A percentile compares a stretch with the other conserved stretches of the same genome.
phyloP scores from a whole-genome alignment of 768 basidiomycete genomes.

The Gymnopilus dilepis region DNA sequence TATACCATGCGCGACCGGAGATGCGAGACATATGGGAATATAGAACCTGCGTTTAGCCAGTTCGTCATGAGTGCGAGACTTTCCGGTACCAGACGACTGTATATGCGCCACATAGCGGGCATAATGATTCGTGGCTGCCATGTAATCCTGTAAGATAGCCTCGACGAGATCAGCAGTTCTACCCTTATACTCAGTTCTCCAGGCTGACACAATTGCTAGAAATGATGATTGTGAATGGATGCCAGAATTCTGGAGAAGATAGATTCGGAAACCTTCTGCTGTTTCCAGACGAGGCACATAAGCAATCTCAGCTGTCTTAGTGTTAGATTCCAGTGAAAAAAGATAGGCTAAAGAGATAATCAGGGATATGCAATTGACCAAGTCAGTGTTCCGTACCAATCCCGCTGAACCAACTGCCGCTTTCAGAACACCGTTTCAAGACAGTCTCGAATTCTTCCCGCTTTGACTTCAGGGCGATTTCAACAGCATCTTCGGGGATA shows the following conservation, averaged over 20 bases:
- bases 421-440: too few relatives aligned
- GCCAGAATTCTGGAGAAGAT: not conserved
- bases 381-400: too few relatives aligned
- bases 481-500: too few relatives aligned
- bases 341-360: not conserved
- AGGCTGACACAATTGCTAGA: not conserved
- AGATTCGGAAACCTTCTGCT: not conserved
- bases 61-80: conserved; percentile 12
- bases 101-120: not conserved
- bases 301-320: not conserved
- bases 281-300: not conserved
- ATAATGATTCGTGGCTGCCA: not conserved
- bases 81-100: conserved; percentile 19
- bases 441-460: too few relatives aligned
- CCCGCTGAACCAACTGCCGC: too few relatives aligned
- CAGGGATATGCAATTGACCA: too few relatives aligned
- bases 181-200: not conserved
- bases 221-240: not conserved
- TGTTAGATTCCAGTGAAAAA: too few relatives aligned
- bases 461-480: too few relatives aligned
- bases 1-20: not conserved
- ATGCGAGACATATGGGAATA: not conserved
- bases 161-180: not conserved
- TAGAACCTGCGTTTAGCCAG: conserved; percentile 4
- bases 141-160: not conserved